phyloP scores from a whole-genome alignment of 1,284 basidiomycete genomes.

The Singerocomus rubriflavus region DNA sequence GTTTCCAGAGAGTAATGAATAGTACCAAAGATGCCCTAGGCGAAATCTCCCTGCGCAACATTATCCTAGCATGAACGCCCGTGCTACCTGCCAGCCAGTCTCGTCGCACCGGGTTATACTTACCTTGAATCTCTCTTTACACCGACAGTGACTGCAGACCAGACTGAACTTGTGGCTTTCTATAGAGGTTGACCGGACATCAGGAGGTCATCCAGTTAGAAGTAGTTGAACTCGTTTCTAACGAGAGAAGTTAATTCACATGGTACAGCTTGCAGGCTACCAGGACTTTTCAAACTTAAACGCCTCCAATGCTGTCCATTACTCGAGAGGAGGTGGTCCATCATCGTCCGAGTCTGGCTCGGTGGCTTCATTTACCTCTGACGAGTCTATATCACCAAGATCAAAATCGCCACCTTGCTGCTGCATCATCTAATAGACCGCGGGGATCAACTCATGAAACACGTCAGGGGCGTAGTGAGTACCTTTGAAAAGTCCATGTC shows the following conservation, averaged over 20 bases:
- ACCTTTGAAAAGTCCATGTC: conserved; percentile 63
- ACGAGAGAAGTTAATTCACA: conserved; percentile 19
- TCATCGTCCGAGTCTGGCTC: conserved; percentile 59
- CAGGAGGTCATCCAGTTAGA: not conserved
- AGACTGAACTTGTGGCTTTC: not conserved
- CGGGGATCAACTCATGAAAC: conserved; percentile 7
- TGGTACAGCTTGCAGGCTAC: conserved; percentile 5
- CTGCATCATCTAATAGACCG: conserved; percentile 57
- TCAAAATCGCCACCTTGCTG: conserved; percentile 29
- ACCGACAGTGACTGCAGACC: not conserved
- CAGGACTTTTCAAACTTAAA: not conserved
- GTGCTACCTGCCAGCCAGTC: too few relatives aligned
- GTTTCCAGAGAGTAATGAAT: too few relatives aligned
- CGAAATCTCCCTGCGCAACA: too few relatives aligned
- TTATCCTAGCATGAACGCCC: too few relatives aligned
- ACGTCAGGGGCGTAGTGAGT: conserved; percentile 8
- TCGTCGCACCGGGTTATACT: not conserved
- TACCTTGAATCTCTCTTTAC: not conserved
- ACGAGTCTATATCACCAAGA: conserved; percentile 33
- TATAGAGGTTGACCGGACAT: not conserved
- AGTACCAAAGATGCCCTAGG: too few relatives aligned
- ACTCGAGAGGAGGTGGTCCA: conserved; percentile 73
- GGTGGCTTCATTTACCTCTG: conserved; percentile 36
- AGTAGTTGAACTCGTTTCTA: conserved; percentile 1
- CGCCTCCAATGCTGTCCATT: not conserved